Evolutionary conservation across 495 filamentous ascomycete species (phyloP).

Genomic region (Lophiostoma macrostomum): DNA sequence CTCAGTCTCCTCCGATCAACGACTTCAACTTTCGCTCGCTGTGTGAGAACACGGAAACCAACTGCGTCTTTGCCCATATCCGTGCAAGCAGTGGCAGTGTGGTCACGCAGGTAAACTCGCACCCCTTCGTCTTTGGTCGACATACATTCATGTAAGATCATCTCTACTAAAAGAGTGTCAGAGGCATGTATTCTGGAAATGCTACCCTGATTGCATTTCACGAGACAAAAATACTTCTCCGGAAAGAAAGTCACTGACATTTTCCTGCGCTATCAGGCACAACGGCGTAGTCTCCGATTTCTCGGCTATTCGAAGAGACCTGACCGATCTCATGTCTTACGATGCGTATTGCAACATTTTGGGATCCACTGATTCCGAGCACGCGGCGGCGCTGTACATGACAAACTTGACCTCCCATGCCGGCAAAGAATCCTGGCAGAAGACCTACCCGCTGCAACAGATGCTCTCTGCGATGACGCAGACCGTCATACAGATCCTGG

Average conservation of each 20-base stretch:
- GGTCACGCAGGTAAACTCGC: constrained; percentile 48
- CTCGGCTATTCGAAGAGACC: constrained; percentile 41
- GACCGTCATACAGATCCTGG: constrained; percentile 43
- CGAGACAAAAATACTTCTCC: too few species aligned
- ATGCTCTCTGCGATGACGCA: constrained; percentile 46
- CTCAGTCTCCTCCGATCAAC: constrained; percentile 46
- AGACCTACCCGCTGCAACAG: constrained; percentile 38
- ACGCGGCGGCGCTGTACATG: constrained; percentile 51
- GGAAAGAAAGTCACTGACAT: too few species aligned
- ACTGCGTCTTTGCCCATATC: constrained; percentile 47
- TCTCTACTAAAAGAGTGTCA: too few species aligned
- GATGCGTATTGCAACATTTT: constrained; percentile 47
- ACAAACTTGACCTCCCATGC: constrained; percentile 43
- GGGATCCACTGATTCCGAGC: constrained; percentile 51
- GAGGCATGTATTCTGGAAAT: too few species aligned
- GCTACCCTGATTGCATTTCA: too few species aligned
- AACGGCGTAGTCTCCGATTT: constrained; percentile 50
- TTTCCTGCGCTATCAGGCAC: too few species aligned
- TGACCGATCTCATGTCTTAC: constrained; percentile 42
- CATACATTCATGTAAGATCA: constrained; percentile 51
- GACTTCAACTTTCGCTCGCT: constrained; percentile 49
- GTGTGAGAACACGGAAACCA: constrained; percentile 45
- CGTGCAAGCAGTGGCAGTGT: constrained; percentile 45
- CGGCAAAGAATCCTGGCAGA: constrained; percentile 41
- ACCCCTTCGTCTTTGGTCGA: constrained; percentile 52